Percentiles rank a stretch among this genome's conserved stretches.
Conservation (phyloP, 2,329 filamentous ascomycete species). For the Ascocoryne sarcoides region DNA sequence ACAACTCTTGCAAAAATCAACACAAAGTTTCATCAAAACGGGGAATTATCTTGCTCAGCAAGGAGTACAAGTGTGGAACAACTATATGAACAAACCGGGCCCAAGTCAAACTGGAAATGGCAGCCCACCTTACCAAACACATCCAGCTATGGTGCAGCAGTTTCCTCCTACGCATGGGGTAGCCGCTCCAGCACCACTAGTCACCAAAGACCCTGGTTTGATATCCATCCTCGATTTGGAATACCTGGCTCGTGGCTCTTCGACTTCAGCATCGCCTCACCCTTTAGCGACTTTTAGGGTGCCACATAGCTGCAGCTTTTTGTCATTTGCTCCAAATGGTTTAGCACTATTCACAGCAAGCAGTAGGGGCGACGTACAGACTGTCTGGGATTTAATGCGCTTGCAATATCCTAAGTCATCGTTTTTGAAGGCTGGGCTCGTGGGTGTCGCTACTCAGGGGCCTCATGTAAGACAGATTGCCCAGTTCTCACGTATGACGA, state of each 20-base stretch:
- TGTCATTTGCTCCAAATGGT: slow-evolving; percentile 69
- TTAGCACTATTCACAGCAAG: slow-evolving; percentile 70
- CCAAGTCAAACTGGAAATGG: slow-evolving; percentile 36
- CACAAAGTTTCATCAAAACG: slow-evolving; percentile 67
- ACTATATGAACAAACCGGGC: slow-evolving; percentile 61
- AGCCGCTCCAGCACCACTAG: slow-evolving; percentile 37
- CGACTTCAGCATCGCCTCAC: slow-evolving; percentile 39
- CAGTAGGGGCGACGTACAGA: slow-evolving; percentile 75
- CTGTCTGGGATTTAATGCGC: slow-evolving; percentile 70
- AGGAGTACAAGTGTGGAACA: slow-evolving; percentile 68
- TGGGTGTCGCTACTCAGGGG: slow-evolving; percentile 31
- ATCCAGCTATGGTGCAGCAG: slow-evolving; percentile 31
- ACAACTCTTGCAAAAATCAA: slow-evolving; percentile 69
- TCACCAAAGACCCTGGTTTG: slow-evolving; percentile 59
- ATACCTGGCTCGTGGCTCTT: slow-evolving; percentile 40
- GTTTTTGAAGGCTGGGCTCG: slow-evolving; percentile 43
- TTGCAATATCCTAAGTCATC: slow-evolving; percentile 55
- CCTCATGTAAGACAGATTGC: slow-evolving; percentile 73
- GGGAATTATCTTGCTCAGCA: slow-evolving; percentile 72
- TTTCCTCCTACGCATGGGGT: slow-evolving; percentile 72
- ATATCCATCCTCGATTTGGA: slow-evolving; percentile 69
- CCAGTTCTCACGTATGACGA: slow-evolving; percentile 83
- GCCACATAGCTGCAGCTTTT: slow-evolving; percentile 67
- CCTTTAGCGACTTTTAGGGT: slow-evolving; percentile 64
- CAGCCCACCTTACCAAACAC: slow-evolving; percentile 27